Base-by-base conservation (phyloP, 2,329 filamentous ascomycete species). In the Thermothelomyces thermophilus region DNA sequence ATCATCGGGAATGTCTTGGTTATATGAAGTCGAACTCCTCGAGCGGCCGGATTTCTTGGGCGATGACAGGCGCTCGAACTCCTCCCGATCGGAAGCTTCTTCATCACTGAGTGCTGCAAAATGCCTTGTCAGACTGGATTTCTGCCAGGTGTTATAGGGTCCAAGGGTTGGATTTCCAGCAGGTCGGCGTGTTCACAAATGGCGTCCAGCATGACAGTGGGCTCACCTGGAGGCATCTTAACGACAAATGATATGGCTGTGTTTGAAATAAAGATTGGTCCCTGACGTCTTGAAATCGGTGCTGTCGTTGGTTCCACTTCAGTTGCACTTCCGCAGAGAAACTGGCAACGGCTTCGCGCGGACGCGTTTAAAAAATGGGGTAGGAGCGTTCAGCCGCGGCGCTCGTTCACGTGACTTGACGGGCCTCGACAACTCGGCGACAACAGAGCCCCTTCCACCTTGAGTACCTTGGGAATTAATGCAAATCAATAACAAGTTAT, bases 61-160 rank as follows among this genome's bases (percentile, higher is more conserved):
- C 7, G 41, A 31, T 9, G 24, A 5, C 5, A 16, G 13, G 5
- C 13, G 17, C 2, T 36, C 17, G 3, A 46, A 31, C 17, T 51
- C 11, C 14, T 58, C 55, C 20, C 41, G 26, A 39, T 58, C 70
- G 2, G 70, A 73, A 22, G 71, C 70, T 22, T 72, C 69, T 52
- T 72, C 43, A 46, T 59, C 70, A 56, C 70, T 73, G 33, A 72
- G 64, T 13, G 69, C 70, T 70, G 49, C 36, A 33, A 4, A 14
- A 24, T 4, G 2, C 13, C 19, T 22, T 13, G 28, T 51, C 14
- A 50, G 40, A 22, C 9, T 2, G n/a, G 2, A 11, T 11, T 13
- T 34, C 7, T 7, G 9, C 4, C 16, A n/a, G 19, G 17, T 22
- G 28, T 19, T 22, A 1, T 9, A 11, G 9, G n/a, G 41, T 8